Evolutionary conservation across 257 asterid species (phyloP).

Genomic region (Solanum stenotomum): DNA sequence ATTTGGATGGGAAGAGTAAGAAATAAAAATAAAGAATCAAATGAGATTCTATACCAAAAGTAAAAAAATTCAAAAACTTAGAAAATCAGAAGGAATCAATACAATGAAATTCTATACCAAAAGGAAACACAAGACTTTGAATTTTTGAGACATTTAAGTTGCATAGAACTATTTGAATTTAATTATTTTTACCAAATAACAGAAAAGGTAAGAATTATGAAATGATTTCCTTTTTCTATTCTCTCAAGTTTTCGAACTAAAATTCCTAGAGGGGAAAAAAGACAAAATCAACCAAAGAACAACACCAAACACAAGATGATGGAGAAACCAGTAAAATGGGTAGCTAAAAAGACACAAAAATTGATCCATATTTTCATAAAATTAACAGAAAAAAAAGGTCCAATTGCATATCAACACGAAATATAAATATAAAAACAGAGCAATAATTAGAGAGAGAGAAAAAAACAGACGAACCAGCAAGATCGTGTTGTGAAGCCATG

Average conservation of each 20-base stretch:
- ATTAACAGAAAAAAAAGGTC: background rate
- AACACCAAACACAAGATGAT: background rate
- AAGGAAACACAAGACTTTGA: background rate
- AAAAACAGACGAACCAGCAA: slow-evolving; percentile 38
- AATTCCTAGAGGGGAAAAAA: background rate
- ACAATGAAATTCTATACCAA: background rate
- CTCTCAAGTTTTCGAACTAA: background rate
- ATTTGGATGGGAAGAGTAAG: background rate
- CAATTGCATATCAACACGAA: background rate
- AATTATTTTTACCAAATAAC: background rate
- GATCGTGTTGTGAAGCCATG: slow-evolving; percentile 84
- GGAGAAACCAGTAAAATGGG: background rate
- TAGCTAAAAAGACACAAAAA: background rate
- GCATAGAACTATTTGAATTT: background rate
- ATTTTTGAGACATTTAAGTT: background rate
- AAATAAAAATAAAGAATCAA: background rate
- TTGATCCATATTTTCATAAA: background rate
- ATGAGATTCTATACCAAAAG: background rate
- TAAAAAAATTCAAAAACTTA: background rate
- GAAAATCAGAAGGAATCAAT: background rate
- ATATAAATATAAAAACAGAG: background rate
- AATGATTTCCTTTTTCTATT: background rate
- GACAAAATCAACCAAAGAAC: background rate
- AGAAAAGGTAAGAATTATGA: background rate
- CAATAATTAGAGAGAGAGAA: background rate